A percentile compares a stretch with the other conserved stretches of the same genome.
phyloP scores from a whole-genome alignment of 306 rosid genomes.

The Vachellia collinsii region DNA sequence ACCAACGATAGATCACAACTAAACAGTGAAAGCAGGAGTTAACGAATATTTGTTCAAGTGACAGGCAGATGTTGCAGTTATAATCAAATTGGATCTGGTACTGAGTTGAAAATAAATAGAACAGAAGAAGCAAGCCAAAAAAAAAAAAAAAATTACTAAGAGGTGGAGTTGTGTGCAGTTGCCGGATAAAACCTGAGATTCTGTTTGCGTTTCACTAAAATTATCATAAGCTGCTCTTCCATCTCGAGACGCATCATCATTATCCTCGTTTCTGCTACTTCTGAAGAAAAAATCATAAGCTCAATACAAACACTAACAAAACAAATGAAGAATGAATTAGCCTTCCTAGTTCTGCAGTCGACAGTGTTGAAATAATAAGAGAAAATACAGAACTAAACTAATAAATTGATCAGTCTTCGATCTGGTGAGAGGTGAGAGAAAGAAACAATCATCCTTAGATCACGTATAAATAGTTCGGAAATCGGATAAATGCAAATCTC shows the following conservation, averaged over 20 bases:
- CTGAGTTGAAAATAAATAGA: neutral
- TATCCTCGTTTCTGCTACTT: slow-evolving; percentile 57
- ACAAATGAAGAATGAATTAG: neutral
- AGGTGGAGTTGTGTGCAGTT: slow-evolving; percentile 10
- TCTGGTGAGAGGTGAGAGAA: neutral
- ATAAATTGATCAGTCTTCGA: neutral
- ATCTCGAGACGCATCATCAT: slow-evolving; percentile 48
- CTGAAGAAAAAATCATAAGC: slow-evolving; percentile 31
- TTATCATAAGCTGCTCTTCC: slow-evolving; percentile 56
- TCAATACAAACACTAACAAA: slow-evolving; percentile 29
- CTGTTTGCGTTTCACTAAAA: slow-evolving; percentile 92
- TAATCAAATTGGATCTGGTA: neutral
- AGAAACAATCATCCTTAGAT: neutral
- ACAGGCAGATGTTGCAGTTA: slow-evolving; percentile 13
- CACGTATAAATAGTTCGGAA: neutral
- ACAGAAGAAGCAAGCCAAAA: neutral
- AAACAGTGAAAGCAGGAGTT: slow-evolving; percentile 14
- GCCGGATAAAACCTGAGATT: slow-evolving; percentile 77
- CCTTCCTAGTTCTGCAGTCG: neutral
- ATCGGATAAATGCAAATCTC: neutral
- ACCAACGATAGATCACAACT: neutral
- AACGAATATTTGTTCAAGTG: slow-evolving; percentile 14
- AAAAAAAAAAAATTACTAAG: slow-evolving; percentile 21
- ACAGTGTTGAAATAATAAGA: neutral
- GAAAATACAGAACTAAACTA: neutral